Percentiles rank a stretch among this genome's conserved stretches.
phyloP scores from a whole-genome alignment of 441 rosid genomes.

The Adansonia grandidieri region DNA sequence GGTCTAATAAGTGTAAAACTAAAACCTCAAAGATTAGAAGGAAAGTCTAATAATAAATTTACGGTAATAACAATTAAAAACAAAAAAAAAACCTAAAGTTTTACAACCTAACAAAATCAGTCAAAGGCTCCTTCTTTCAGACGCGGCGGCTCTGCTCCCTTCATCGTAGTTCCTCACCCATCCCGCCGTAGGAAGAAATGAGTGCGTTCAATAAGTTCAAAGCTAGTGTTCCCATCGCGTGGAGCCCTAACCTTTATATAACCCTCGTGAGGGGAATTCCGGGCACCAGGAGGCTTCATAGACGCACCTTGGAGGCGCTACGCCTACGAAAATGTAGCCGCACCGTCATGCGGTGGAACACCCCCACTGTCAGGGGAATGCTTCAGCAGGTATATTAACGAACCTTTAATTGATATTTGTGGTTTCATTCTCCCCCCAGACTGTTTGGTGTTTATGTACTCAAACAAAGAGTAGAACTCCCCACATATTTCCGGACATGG shows the following conservation, averaged over 20 bases:
- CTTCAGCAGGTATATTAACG: slow-evolving; percentile 76
- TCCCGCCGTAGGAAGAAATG: slow-evolving; percentile 36
- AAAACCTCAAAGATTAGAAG: no score
- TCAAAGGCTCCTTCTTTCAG: no score
- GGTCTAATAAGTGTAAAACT: no score
- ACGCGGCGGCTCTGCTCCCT: no score
- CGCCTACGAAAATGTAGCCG: slow-evolving; percentile 87
- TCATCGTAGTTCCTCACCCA: no score
- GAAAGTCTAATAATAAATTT: no score
- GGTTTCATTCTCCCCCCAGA: neutral
- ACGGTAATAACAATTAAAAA: no score
- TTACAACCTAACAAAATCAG: no score
- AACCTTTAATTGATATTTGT: neutral
- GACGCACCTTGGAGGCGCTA: slow-evolving; percentile 88
- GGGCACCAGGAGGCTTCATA: slow-evolving; percentile 87
- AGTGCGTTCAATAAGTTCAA: slow-evolving; percentile 77
- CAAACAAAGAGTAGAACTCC: no score
- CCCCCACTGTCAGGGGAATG: slow-evolving; percentile 88
- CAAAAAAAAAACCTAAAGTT: no score
- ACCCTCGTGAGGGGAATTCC: slow-evolving; percentile 92
- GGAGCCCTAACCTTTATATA: slow-evolving; percentile 82
- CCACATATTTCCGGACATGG: no score
- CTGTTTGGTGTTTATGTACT: neutral
- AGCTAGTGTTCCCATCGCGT: slow-evolving; percentile 69
- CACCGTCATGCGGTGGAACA: slow-evolving; percentile 83